Conservation (phyloP, 805 yeast genomes). For the Kluyveromyces aestuarii region DNA sequence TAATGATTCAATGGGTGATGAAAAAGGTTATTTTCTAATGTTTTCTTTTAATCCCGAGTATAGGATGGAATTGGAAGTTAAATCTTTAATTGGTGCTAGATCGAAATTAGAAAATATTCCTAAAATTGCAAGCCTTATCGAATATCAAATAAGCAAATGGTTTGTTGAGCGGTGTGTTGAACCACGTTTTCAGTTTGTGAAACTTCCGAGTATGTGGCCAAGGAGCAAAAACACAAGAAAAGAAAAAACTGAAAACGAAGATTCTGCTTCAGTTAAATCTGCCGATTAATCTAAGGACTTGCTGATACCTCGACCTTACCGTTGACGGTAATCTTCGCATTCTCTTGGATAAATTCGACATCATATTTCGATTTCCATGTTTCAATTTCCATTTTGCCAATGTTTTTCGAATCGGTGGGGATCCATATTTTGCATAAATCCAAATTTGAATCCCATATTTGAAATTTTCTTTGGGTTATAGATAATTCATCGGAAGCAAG, state of each 20-base stretch:
- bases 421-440: constrained; percentile 30
- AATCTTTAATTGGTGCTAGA: constrained; percentile 84
- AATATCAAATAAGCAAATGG: constrained; percentile 75
- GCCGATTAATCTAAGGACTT: neutral
- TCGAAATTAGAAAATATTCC: constrained; percentile 92
- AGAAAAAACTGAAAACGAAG: constrained; percentile 14
- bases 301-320: neutral
- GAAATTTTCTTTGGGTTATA: neutral
- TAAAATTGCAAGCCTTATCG: constrained; percentile 76
- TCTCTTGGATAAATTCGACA: constrained; percentile 2
- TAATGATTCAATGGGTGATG: constrained; percentile 11
- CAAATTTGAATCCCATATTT: constrained; percentile 8
- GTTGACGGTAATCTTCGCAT: neutral
- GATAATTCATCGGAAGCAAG: constrained; percentile 1
- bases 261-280: constrained; percentile 4
- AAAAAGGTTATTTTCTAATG: constrained; percentile 61
- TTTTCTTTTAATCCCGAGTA: constrained; percentile 90
- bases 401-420: constrained; percentile 33
- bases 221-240: constrained; percentile 48
- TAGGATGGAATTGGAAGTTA: constrained; percentile 78
- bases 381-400: constrained; percentile 19
- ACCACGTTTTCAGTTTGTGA: constrained; percentile 82
- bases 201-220: constrained; percentile 86
- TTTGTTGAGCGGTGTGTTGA: constrained; percentile 88
- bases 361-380: constrained; percentile 10